Evolutionary conservation across 1,284 basidiomycete genomes (phyloP).

Genomic region (Apiotrichum gracile): DNA sequence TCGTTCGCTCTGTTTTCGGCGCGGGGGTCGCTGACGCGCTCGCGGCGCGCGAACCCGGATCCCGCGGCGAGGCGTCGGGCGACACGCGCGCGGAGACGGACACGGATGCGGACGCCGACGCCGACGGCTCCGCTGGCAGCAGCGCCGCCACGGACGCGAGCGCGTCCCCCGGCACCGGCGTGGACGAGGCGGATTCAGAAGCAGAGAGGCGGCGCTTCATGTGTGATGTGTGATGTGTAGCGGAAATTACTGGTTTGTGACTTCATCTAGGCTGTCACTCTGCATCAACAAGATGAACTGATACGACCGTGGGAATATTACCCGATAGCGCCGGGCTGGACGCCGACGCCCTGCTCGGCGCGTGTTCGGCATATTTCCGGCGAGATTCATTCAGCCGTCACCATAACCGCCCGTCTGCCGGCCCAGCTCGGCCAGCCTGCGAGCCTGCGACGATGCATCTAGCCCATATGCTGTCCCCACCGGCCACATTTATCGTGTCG

Average conservation of each 20-base stretch:
- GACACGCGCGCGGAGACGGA: background rate
- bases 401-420: too few species aligned
- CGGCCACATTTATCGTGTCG: background rate
- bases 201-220: background rate
- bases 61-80: background rate
- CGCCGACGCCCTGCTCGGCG: too few species aligned
- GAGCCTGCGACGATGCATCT: too few species aligned
- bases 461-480: too few species aligned
- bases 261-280: too few species aligned
- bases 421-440: too few species aligned
- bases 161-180: background rate
- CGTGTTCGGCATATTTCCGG: too few species aligned
- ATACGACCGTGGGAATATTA: background rate
- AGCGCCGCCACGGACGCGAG: slow-evolving; percentile 13
- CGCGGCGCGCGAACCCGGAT: background rate
- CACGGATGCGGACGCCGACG: background rate
- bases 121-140: background rate
- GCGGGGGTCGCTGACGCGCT: slow-evolving; percentile 15
- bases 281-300: background rate
- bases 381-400: too few species aligned
- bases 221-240: background rate
- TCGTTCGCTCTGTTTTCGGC: slow-evolving; percentile 10
- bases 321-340: background rate
- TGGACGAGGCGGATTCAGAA: background rate
- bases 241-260: too few species aligned